Percentiles rank a stretch among this genome's conserved stretches.
phyloP scores from a whole-genome alignment of 306 rosid genomes.

The Senna siamea region DNA sequence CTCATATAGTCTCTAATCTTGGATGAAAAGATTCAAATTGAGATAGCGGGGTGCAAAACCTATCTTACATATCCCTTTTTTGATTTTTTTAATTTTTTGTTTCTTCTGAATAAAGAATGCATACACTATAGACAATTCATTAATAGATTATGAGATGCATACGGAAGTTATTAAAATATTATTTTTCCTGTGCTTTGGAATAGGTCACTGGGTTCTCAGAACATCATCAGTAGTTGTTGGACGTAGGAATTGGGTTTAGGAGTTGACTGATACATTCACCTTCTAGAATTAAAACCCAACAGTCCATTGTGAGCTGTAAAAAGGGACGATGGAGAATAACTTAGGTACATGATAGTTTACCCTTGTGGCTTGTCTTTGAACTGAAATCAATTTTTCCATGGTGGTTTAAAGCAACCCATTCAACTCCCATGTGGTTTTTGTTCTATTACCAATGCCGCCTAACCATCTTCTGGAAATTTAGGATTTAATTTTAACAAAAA shows the following conservation, averaged over 20 bases:
- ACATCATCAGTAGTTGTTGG: neutral
- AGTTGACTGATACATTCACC: neutral
- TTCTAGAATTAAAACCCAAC: conserved; percentile 2
- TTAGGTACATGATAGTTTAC: neutral
- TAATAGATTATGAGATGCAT: neutral
- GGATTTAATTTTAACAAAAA: neutral
- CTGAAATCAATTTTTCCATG: too few relatives aligned
- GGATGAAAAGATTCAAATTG: neutral
- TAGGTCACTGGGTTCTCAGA: conserved; percentile 10
- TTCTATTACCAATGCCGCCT: too few relatives aligned
- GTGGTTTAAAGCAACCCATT: too few relatives aligned
- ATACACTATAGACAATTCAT: neutral
- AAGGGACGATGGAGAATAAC: conserved; percentile 21
- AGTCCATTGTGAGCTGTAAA: conserved; percentile 5
- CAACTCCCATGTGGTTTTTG: too few relatives aligned
- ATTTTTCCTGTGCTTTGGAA: conserved; percentile 12
- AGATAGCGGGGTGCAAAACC: neutral
- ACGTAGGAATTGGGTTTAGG: neutral
- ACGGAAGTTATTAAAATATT: neutral
- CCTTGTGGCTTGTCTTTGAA: neutral
- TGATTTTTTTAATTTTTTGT: neutral
- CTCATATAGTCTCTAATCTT: neutral
- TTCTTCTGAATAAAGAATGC: neutral
- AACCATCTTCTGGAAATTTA: too few relatives aligned
- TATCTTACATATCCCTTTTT: neutral